Base-by-base conservation (phyloP, 2,329 filamentous ascomycete species). In the Scytalidium lignicola region DNA sequence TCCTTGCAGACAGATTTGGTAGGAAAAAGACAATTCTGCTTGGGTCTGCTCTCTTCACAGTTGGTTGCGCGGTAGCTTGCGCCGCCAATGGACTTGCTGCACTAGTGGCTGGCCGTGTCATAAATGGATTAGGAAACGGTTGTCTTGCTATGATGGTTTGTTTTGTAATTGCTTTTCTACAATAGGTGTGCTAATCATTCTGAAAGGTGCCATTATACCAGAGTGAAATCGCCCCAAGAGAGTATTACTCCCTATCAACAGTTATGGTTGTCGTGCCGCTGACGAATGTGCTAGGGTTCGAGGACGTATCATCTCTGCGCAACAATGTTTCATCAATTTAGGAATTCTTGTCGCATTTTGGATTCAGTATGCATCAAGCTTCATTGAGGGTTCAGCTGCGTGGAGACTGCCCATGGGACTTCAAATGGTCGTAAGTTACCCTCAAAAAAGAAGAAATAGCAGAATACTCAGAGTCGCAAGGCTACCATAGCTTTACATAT, bases 1-100 rank as follows among this genome's bases (percentile, higher is more conserved):
- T 73, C 58, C 61, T 75, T n/a, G 71, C 71, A 15, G 70, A 75
- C 55, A 59, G 56, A 18, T 58, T 74, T n/a, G 72, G 70, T 17
- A 68, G 72, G 46, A 65, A 63, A 26, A 66, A 58, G 29, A 69
- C 72, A 5, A 70, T 75, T 20, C 65, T 72, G 44, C 56, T 72
- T 21, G 70, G 67, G 2, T 69, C 68, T 21, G 52, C 68, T 10
- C 65, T 74, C 51, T 75, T 71, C 62, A 69, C 71, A 12, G 52
- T 74, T 44, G 72, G 72, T 17, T 60, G 68, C 13, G 65, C 57
- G 20, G 58, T 60, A 52, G 29, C 49, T 20, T 50, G 28, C 15
- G 56, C 53, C 6, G 54, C 61, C 3, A 61, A 62, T 41, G 50
- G 52, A 20, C 50, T 64, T 15, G 41, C 43, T 10, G 47, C 51